Percentiles rank a stretch among this genome's conserved stretches.
These are phyloP conservation scores for Lophiostoma macrostomum DNA, from an alignment of 495 filamentous ascomycete genomes.

Conservation along the genomic window DNA sequence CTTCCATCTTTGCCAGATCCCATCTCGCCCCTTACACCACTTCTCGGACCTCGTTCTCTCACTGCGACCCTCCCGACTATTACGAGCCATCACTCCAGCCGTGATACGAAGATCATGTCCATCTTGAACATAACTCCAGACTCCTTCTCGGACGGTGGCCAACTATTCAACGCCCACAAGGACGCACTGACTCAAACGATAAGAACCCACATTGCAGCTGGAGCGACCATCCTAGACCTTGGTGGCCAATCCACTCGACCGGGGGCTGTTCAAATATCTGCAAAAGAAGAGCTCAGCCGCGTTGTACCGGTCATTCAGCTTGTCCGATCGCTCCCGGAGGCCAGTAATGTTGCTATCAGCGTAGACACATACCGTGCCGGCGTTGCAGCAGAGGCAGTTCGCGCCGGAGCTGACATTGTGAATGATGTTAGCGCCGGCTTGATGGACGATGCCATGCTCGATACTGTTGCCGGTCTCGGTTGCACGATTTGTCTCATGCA, in stretches of 20 bases:
- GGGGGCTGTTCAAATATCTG: slow-evolving; percentile 59
- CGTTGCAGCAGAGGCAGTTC: slow-evolving; percentile 77
- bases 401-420: slow-evolving; percentile 86
- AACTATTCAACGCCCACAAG: slow-evolving; percentile 46
- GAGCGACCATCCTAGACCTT: slow-evolving; percentile 83
- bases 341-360: slow-evolving; percentile 64
- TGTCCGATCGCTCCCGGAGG: slow-evolving; percentile 65
- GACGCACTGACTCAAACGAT: slow-evolving; percentile 51
- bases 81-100: slow-evolving; percentile 58
- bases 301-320: slow-evolving; percentile 73
- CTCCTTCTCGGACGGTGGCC: slow-evolving; percentile 92
- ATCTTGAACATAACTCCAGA: slow-evolving; percentile 95
- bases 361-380: slow-evolving; percentile 88
- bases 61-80: slow-evolving; percentile 57
- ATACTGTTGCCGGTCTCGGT: slow-evolving; percentile 73
- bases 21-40: slow-evolving; percentile 66
- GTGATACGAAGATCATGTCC: slow-evolving; percentile 80
- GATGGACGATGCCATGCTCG: slow-evolving; percentile 78
- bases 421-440: slow-evolving; percentile 89
- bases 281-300: slow-evolving; percentile 71
- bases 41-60: too few relatives aligned
- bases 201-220: slow-evolving; percentile 53
- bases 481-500: slow-evolving; percentile 89
- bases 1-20: slow-evolving; percentile 54
- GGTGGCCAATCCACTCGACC: slow-evolving; percentile 92